phyloP scores from a whole-genome alignment of 2,329 filamentous ascomycete species.

The Coniochaeta sp. region DNA sequence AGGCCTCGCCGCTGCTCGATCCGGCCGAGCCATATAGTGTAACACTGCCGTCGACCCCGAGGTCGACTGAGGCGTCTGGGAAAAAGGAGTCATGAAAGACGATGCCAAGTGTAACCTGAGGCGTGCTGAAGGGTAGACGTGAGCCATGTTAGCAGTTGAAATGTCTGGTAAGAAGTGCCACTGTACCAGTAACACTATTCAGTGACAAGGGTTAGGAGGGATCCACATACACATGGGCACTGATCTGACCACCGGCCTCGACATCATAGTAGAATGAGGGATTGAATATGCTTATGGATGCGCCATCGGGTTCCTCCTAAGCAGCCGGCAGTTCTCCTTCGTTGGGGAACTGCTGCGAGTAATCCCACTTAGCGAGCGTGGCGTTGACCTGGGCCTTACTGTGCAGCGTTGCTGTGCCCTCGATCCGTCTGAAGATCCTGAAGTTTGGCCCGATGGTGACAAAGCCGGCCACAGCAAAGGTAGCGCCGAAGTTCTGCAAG shows the following conservation, averaged over 20 bases:
- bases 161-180: too few relatives aligned
- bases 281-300: too few relatives aligned
- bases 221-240: too few relatives aligned
- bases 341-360: not conserved
- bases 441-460: constrained; percentile 12
- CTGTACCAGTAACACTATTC: too few relatives aligned
- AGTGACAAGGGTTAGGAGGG: too few relatives aligned
- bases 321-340: too few relatives aligned
- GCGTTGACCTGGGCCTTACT: not conserved
- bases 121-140: not conserved
- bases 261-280: not conserved
- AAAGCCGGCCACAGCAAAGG: constrained; percentile 10
- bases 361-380: not conserved
- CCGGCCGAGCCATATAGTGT: not conserved
- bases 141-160: too few relatives aligned
- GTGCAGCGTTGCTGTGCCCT: not conserved
- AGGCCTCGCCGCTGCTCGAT: not conserved
- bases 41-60: not conserved
- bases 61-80: not conserved
- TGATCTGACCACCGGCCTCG: not conserved
- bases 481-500: constrained; percentile 7
- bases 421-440: not conserved
- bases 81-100: not conserved
- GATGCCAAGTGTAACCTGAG: not conserved
- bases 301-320: too few relatives aligned